Evolutionary conservation across 2,329 filamentous ascomycete species (phyloP).

Genomic region (Colletotrichum costaricense): DNA sequence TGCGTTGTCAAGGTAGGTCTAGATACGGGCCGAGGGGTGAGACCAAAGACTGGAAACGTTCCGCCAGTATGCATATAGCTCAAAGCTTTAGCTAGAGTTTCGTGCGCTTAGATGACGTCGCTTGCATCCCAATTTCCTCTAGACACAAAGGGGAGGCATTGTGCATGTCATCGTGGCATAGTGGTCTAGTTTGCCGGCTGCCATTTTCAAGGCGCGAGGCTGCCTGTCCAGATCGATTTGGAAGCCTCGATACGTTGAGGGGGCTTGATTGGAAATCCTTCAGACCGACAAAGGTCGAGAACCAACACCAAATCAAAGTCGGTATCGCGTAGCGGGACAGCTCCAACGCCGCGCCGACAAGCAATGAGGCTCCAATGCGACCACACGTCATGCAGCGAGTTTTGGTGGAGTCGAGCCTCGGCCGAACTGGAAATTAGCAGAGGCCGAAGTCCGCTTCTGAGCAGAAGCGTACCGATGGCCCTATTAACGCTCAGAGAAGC

Average conservation of each 20-base stretch:
- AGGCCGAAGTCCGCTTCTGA: slow-evolving; percentile 32
- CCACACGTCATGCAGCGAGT: slow-evolving; percentile 24
- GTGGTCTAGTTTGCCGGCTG: slow-evolving; percentile 4
- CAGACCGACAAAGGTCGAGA: background rate
- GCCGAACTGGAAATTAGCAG: slow-evolving; percentile 23
- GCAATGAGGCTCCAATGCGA: slow-evolving; percentile 22
- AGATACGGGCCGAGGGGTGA: slow-evolving; percentile 1
- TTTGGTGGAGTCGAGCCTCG: slow-evolving; percentile 26
- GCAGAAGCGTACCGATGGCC: background rate
- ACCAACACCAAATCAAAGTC: background rate
- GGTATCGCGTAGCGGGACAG: slow-evolving; percentile 16
- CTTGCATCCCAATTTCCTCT: background rate
- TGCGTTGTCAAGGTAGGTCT: background rate
- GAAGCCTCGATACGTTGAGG: background rate
- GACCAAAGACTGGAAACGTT: slow-evolving; percentile 1
- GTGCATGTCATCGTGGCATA: background rate
- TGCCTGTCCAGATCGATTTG: background rate
- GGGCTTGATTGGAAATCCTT: background rate
- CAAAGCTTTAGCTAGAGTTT: background rate
- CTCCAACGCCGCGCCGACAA: slow-evolving; percentile 19
- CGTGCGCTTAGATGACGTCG: slow-evolving; percentile 18
- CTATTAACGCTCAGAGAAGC: background rate
- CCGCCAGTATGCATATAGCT: background rate
- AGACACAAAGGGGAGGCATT: background rate
- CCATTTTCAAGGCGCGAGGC: background rate